phyloP scores from a whole-genome alignment of 768 basidiomycete genomes.

The Mycena vulgaris region DNA sequence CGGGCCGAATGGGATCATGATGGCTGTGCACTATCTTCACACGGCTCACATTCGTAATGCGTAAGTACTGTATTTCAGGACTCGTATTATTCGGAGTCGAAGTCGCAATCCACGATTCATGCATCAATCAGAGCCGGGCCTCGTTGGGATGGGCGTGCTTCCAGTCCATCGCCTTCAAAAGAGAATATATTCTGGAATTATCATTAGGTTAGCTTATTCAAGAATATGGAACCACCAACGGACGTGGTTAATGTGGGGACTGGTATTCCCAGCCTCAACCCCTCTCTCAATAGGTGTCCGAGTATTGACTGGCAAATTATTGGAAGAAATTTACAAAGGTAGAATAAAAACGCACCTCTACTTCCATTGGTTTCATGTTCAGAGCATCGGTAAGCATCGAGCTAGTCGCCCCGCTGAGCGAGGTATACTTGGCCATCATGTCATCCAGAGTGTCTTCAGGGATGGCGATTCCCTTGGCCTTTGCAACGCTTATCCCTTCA shows the following conservation, averaged over 20 bases:
- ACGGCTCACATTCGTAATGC: too few species aligned
- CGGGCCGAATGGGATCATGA: too few species aligned
- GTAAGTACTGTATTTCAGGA: too few species aligned
- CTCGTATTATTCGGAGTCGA: too few species aligned
- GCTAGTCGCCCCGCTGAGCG: conserved; percentile 17
- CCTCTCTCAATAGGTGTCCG: conserved; percentile 17
- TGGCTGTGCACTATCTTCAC: too few species aligned
- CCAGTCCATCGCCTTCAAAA: conserved; percentile 30
- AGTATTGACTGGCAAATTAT: neutral
- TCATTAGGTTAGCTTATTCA: neutral
- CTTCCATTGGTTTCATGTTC: conserved; percentile 22
- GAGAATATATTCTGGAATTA: conserved; percentile 20
- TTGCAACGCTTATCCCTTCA: conserved; percentile 20
- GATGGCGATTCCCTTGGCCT: conserved; percentile 20
- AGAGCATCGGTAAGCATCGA: conserved; percentile 29
- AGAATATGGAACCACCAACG: neutral
- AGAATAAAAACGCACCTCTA: conserved; percentile 10
- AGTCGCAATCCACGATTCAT: too few species aligned
- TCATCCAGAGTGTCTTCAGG: conserved; percentile 21
- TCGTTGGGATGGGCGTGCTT: conserved; percentile 14
- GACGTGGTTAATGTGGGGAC: conserved; percentile 20
- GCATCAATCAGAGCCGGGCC: conserved; percentile 11
- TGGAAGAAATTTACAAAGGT: neutral
- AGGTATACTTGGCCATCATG: conserved; percentile 20
- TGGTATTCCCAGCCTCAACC: conserved; percentile 3